A percentile compares a stretch with the other conserved stretches of the same genome.
phyloP scores from a whole-genome alignment of 768 basidiomycete species.

The Mycena crocata region DNA sequence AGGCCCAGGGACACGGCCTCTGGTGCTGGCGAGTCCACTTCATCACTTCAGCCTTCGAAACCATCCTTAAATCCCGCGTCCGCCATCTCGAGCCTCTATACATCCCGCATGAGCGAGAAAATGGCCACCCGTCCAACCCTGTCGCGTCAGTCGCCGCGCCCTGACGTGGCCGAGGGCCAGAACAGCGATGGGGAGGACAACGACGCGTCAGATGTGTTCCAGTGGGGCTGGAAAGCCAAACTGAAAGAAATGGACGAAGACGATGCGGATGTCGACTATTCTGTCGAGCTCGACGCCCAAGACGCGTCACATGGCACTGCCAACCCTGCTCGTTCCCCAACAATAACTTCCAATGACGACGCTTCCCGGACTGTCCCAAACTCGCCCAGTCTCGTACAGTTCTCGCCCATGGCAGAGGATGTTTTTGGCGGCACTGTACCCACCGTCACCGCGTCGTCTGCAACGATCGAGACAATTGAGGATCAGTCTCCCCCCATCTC shows the following conservation, averaged over 20 bases:
- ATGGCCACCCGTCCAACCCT: background rate
- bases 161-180: slow-evolving; percentile 26
- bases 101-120: background rate
- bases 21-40: slow-evolving; percentile 1
- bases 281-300: background rate
- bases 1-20: slow-evolving; percentile 17
- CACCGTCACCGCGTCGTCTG: slow-evolving; percentile 17
- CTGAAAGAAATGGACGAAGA: slow-evolving; percentile 25
- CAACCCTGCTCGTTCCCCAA: background rate
- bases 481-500: slow-evolving; percentile 9
- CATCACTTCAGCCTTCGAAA: slow-evolving; percentile 7
- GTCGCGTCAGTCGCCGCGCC: slow-evolving; percentile 21
- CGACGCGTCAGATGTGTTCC: slow-evolving; percentile 28
- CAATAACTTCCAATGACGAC: background rate
- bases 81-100: background rate
- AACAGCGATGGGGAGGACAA: slow-evolving; percentile 15
- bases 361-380: background rate
- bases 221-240: slow-evolving; percentile 18
- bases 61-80: background rate
- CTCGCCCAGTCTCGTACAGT: slow-evolving; percentile 11
- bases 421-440: slow-evolving; percentile 17
- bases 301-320: slow-evolving; percentile 22
- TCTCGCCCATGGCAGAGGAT: background rate
- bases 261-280: slow-evolving; percentile 5
- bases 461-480: background rate